Percentiles rank a stretch among this genome's conserved stretches.
phyloP scores from a whole-genome alignment of 2,329 filamentous ascomycete genomes.

The Fusarium sacchari region DNA sequence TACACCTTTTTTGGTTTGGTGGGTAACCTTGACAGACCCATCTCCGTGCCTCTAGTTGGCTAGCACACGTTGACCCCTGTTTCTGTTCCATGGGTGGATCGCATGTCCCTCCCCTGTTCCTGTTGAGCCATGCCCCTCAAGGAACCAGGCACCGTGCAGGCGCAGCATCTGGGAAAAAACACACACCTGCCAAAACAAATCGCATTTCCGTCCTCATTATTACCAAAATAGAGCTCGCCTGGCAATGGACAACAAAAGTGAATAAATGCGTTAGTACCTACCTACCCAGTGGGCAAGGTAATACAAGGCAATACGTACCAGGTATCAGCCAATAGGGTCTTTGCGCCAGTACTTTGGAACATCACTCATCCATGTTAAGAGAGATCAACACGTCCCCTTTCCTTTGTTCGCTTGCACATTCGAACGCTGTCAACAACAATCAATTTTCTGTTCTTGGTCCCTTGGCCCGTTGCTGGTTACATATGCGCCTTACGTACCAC shows the following conservation, averaged over 20 bases:
- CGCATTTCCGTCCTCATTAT: background rate
- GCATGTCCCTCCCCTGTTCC: conserved; percentile 10
- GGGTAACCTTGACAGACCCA: conserved; percentile 6
- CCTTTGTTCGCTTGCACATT: conserved; percentile 14
- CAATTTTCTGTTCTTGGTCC: conserved; percentile 12
- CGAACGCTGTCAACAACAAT: background rate
- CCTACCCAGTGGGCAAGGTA: background rate
- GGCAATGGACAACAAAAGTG: background rate
- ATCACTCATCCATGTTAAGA: conserved; percentile 28
- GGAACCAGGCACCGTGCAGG: conserved; percentile 1
- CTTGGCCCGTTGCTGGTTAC: conserved; percentile 27
- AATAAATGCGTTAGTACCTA: background rate
- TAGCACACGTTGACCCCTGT: conserved; percentile 4
- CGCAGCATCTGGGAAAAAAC: background rate
- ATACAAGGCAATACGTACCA: too few relatives aligned
- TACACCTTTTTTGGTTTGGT: conserved; percentile 19
- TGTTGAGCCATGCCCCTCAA: conserved; percentile 16
- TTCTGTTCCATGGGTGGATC: conserved; percentile 16
- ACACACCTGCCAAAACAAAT: conserved; percentile 29
- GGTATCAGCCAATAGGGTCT: background rate
- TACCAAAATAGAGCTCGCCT: background rate
- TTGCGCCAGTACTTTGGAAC: background rate
- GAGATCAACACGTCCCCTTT: conserved; percentile 25
- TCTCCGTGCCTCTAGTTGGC: conserved; percentile 14
- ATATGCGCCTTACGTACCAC: conserved; percentile 20